phyloP scores from a whole-genome alignment of 495 filamentous ascomycete genomes.

The Penicillium fimorum region DNA sequence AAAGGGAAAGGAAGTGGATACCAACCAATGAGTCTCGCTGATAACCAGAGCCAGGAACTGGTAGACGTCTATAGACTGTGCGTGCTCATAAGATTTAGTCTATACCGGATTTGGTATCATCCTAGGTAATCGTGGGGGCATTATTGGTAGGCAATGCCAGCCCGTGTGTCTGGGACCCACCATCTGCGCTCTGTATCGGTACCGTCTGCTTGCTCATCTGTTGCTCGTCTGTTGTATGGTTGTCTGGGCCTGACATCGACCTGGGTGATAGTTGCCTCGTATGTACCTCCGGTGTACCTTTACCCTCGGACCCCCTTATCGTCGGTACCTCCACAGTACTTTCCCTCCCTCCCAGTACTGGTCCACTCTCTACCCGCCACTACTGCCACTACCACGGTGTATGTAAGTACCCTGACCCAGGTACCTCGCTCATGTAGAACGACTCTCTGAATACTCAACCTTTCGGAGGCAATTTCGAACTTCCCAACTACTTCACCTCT shows the following conservation, averaged over 20 bases:
- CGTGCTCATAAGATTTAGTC: slow-evolving; percentile 24
- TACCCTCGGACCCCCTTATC: slow-evolving; percentile 9
- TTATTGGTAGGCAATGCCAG: slow-evolving; percentile 13
- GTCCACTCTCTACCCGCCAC: slow-evolving; percentile 8
- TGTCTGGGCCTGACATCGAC: slow-evolving; percentile 14
- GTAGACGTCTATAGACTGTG: slow-evolving; percentile 19
- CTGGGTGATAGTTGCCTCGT: background rate
- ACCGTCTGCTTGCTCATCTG: slow-evolving; percentile 10
- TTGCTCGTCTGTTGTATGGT: background rate
- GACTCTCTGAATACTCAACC: slow-evolving; percentile 7
- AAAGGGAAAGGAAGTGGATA: slow-evolving; percentile 10
- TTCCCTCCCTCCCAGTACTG: background rate
- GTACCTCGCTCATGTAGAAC: slow-evolving; percentile 17
- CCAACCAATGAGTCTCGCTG: slow-evolving; percentile 12
- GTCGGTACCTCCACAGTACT: slow-evolving; percentile 11
- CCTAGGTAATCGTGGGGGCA: slow-evolving; percentile 21
- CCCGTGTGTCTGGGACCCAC: slow-evolving; percentile 20
- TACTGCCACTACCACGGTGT: slow-evolving; percentile 21
- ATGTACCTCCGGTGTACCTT: slow-evolving; percentile 16
- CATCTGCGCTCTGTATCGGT: slow-evolving; percentile 9
- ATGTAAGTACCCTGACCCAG: slow-evolving; percentile 24
- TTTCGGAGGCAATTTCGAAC: slow-evolving; percentile 22
- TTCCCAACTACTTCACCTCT: slow-evolving; percentile 13
- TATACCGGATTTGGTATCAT: slow-evolving; percentile 25
- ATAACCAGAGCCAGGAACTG: slow-evolving; percentile 23